phyloP scores from a whole-genome alignment of 257 asterid genomes.

The Solanum pinnatisectum region DNA sequence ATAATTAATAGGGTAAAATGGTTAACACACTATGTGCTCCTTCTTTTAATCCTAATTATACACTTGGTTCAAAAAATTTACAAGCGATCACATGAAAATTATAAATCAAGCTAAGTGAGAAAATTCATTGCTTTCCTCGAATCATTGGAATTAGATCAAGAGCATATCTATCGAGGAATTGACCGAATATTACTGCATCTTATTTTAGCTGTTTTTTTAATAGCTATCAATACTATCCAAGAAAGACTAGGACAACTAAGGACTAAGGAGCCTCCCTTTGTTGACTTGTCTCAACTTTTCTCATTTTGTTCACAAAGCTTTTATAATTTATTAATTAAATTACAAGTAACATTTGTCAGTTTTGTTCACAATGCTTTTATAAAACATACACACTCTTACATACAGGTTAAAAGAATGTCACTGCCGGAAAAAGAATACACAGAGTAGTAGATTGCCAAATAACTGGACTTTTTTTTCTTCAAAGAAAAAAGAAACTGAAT shows the following conservation, averaged over 20 bases:
- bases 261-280: not conserved
- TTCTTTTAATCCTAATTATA: not conserved
- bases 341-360: not conserved
- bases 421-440: not conserved
- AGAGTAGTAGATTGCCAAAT: not conserved
- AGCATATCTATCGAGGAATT: not conserved
- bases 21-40: not conserved
- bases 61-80: not conserved
- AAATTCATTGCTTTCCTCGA: not conserved
- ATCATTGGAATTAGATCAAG: not conserved
- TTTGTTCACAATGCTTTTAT: not conserved
- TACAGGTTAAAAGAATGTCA: not conserved
- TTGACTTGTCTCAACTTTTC: not conserved
- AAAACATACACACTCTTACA: not conserved
- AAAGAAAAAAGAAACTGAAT: not conserved
- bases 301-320: not conserved
- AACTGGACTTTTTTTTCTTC: not conserved
- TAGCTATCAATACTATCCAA: not conserved
- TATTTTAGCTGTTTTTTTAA: no score
- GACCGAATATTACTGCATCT: not conserved
- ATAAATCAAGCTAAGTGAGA: not conserved
- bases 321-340: not conserved
- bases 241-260: not conserved
- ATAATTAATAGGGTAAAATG: no score
- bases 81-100: not conserved